Base-by-base conservation (phyloP, 2,329 filamentous ascomycete species). In the Didymella glomerata region DNA sequence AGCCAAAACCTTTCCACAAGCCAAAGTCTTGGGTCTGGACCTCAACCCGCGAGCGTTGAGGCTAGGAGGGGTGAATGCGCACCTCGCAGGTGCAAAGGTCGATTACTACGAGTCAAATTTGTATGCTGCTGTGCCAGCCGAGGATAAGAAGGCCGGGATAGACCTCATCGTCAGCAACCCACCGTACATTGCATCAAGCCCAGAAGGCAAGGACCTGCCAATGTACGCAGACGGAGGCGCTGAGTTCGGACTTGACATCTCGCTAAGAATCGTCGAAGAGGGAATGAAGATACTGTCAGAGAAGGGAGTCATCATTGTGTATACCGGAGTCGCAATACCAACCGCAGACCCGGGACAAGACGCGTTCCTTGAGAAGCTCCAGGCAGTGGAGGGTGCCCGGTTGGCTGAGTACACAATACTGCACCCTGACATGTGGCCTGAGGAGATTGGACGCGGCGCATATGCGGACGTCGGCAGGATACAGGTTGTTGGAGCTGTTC, bases 371-470 rank as follows among this genome's bases (percentile, higher is more conserved):
- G 62, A 64, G 34, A 65, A 60, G 38, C 49, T 70, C 11, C 54
- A 65, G 34, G 45, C 46, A 9, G 53, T 68, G 8, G 34, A 68
- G 30, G 62, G 44, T 7, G 51, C 49, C 3, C 57, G 65, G 10
- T 16, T 68, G 14, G 52, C 51, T 1, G 65, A 68, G 45, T 70
- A 70, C 53, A 62, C 59, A 10, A 63, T 70, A 20, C 38, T 70
- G 14, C 66, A 70, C 20, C 68, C 68, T 0, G 68, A 70, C 18
- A 68, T 70, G 62, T 68, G 68, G 68, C 50, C 68, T n/a, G 68
- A 70, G 47, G 68, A 70, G 28, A 68, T 68, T 28, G 68, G 65
- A 9, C 53, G 48, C 24, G 68, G 65, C 10, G 66, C 65, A 4
- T 70, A 70, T 34, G 63, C 66, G 7, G 65, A 68, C 14, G 63